These are phyloP conservation scores for Nemania sp. DNA, from an alignment of 2,329 filamentous ascomycete species.

Conservation along the genomic window DNA sequence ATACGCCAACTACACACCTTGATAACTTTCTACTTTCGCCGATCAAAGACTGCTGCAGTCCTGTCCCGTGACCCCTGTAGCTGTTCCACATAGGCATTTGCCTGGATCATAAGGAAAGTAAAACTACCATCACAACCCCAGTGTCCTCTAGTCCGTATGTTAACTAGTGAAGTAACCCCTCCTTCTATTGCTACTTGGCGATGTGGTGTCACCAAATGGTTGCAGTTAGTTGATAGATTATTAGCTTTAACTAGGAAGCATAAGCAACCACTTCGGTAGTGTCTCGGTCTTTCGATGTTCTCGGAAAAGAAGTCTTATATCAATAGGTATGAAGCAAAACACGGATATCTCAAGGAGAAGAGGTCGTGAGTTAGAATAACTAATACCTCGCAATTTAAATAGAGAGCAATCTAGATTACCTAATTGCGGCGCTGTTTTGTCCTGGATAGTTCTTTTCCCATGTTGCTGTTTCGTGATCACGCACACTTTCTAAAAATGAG, in stretches of 20 bases:
- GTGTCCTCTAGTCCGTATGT: too few species aligned
- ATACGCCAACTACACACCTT: too few species aligned
- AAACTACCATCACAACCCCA: too few species aligned
- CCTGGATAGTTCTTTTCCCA: neutral
- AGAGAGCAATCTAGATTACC: neutral
- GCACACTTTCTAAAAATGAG: neutral
- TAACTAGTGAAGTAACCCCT: too few species aligned
- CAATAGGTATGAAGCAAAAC: neutral
- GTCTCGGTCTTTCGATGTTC: conserved; percentile 13
- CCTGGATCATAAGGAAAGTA: too few species aligned
- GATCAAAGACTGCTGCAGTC: too few species aligned
- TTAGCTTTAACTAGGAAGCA: neutral
- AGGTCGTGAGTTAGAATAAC: neutral
- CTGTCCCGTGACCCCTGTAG: too few species aligned
- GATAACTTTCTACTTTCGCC: too few species aligned
- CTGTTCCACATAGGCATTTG: too few species aligned
- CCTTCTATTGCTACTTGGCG: too few species aligned
- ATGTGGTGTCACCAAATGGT: too few species aligned
- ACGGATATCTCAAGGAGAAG: neutral
- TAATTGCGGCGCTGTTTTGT: neutral
- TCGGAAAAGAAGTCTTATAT: neutral
- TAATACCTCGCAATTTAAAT: neutral
- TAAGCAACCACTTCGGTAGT: conserved; percentile 29
- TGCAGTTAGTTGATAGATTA: neutral
- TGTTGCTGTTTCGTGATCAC: neutral